Evolutionary conservation across 164 flowering plant genomes (phyloP), one percentile per base, ranked within the genome.

Genomic region (Piper longum): DNA sequence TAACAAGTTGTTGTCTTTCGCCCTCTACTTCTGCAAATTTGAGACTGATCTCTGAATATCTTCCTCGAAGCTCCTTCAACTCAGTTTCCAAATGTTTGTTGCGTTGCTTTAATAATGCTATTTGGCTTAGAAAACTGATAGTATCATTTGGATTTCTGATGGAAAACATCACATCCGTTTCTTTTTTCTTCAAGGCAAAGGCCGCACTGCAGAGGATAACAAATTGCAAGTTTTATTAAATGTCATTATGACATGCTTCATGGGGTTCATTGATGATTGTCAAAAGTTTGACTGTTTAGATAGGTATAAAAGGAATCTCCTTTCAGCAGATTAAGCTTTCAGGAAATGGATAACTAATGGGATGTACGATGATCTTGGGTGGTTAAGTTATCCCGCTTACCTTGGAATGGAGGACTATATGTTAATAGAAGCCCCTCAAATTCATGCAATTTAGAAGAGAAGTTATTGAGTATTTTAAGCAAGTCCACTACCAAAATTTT

Each of bases 1-100:
- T 93, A 16, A 87, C 87, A 48, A 93, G 96, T 74, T 77, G 67
- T 71, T 89, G 97, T 67, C 98, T 78, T 80, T 93, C 97, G 7
- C 96, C 96, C 73, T 93, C 98, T 18, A 92, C 96, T 76, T 89
- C 98, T 55, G 96, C 98, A 73, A 92, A 92, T 68, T 76, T 88
- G 70, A 93, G 88, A 72, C 98, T 93, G 71, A 85, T 80, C 57
- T 82, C 97, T 63, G 97, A 93, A 66, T 93, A 93, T 75, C 96
- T 84, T 71, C 77, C 88, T 68, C 86, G 96, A 90, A 90, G 83
- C 45, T 90, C 98, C 76, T 86, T 85, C 70, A 89, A 78, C 72
- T 93, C 98, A 26, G 36, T 72, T 78, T 84, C 98, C 97, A 88
- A 86, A 7, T 67, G 66, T 43, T 69, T 60, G 72, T 89, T 88